Evolutionary conservation across 139 green algal species (phyloP).

Genomic region (Pseudopediastrum boryanum): DNA sequence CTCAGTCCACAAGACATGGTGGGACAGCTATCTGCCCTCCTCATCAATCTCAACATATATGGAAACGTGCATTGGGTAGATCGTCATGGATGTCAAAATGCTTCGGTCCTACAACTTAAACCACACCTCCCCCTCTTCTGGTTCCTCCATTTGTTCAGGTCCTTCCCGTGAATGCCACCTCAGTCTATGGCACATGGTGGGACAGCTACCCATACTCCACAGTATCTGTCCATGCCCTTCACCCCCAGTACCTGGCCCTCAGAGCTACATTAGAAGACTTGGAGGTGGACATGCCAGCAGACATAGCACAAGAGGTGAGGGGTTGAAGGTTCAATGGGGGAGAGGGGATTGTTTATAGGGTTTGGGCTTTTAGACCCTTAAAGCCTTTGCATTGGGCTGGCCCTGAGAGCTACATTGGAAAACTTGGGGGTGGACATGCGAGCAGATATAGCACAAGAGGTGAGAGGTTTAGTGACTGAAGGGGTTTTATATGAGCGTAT

Average conservation of each 20-base stretch:
- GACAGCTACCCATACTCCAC: slow-evolving; percentile 97
- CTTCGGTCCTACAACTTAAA: background rate
- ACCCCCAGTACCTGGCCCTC: slow-evolving; percentile 75
- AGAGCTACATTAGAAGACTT: slow-evolving; percentile 41
- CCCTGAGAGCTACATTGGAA: slow-evolving; percentile 42
- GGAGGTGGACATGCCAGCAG: slow-evolving; percentile 34
- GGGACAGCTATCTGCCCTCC: too few species aligned
- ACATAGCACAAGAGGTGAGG: slow-evolving; percentile 46
- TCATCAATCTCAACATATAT: too few species aligned
- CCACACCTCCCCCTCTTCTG: background rate
- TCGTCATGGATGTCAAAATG: background rate
- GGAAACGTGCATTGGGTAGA: too few species aligned
- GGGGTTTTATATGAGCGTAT: too few species aligned
- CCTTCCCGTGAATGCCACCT: slow-evolving; percentile 96
- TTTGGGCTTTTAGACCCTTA: background rate
- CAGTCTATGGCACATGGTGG: slow-evolving; percentile 88
- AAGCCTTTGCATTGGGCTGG: too few species aligned
- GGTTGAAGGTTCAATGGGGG: too few species aligned
- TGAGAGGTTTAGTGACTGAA: too few species aligned
- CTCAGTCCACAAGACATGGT: too few species aligned
- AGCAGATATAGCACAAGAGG: slow-evolving; percentile 42
- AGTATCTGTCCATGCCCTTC: slow-evolving; percentile 91
- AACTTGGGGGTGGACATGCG: slow-evolving; percentile 39
- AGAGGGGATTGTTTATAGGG: background rate
- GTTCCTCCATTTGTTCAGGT: slow-evolving; percentile 66